Evolutionary conservation across 2,329 filamentous ascomycete genomes (phyloP), one percentile per base, ranked within the genome.

Genomic region (Ceratocystis lukuohia): DNA sequence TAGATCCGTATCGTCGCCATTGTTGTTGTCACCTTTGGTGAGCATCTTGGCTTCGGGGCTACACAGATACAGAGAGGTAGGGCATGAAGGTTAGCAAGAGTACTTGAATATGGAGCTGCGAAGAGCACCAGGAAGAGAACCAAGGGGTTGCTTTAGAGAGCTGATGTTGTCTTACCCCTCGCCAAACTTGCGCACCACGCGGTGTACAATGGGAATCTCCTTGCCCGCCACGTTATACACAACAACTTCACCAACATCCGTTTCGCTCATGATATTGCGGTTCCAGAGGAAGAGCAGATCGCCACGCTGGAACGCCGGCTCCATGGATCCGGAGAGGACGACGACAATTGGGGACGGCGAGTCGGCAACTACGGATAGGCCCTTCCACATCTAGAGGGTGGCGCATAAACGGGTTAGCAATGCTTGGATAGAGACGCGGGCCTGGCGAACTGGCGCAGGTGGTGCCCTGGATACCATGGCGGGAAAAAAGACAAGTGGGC

Each of bases 11-110:
- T 99, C 94, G 75, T 97, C 93, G 53, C 90, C 89, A 6, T 85
- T 77, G 75, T 99, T 99, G 80, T 97, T 99, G 78, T 99, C 94
- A 70, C 94, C 94, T 78, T 99, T 99, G 44, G 94, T 99, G 66
- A 99, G 83, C 22, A 99, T 84, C 73, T 90, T 80, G n/a, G 84
- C 83, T 63, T 80, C 75, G 7, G 79, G 76, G 28, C 82, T 84
- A 69, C 57, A 50, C 33, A 67, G 70, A 30, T 68, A 71, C 61
- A 61, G 64, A 25, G 20, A 61, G 59, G 8, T 6, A 61, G 41
- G 20, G 37, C 6, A 33, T 30, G 30, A 10, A 30, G 25, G 20
- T 62, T 62, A 41, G 59, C 33, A 62, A 25, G 20, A 61, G 10
- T n/a, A 61, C 22, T 28, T 62, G n/a, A 57, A 30, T 25, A 30